phyloP scores from a whole-genome alignment of 163 green algal species.

The Prototheca wickerhamii region DNA sequence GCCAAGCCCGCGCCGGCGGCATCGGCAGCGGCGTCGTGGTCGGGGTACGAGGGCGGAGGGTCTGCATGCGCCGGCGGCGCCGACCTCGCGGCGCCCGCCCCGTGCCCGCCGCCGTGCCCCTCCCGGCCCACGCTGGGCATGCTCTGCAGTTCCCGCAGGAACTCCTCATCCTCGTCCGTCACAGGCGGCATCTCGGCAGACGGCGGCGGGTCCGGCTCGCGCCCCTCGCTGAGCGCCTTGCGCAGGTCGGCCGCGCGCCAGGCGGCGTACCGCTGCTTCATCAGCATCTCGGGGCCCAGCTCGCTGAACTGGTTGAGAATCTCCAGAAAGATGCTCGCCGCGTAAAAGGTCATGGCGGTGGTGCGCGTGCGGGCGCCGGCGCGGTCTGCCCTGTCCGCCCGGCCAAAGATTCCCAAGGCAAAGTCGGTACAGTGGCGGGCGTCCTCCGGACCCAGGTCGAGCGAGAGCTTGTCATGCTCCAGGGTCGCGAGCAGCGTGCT shows the following conservation, averaged over 20 bases:
- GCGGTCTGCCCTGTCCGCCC: conserved; percentile 65
- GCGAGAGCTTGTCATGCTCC: conserved; percentile 43
- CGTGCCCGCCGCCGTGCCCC: not conserved
- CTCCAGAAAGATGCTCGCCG: conserved; percentile 73
- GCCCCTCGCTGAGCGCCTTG: conserved; percentile 73
- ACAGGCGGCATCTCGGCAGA: not conserved
- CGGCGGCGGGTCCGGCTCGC: conserved; percentile 45
- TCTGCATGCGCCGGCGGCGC: too few relatives aligned
- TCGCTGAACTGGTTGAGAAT: conserved; percentile 59
- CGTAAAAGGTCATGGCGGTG: conserved; percentile 76
- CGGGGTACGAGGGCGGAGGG: too few relatives aligned
- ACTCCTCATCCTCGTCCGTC: conserved; percentile 11
- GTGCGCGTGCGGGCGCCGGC: conserved; percentile 47
- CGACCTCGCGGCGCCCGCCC: conserved; percentile 2
- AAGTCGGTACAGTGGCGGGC: conserved; percentile 55
- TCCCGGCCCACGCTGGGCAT: conserved; percentile 1
- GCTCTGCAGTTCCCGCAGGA: conserved; percentile 5
- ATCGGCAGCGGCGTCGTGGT: too few relatives aligned
- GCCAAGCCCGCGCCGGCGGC: too few relatives aligned
- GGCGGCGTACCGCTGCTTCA: conserved; percentile 74
- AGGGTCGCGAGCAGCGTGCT: conserved; percentile 39
- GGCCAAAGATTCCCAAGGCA: conserved; percentile 62
- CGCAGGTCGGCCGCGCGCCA: conserved; percentile 83
- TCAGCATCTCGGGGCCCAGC: conserved; percentile 51
- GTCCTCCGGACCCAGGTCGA: conserved; percentile 27